Evolutionary conservation across 139 green algal species (phyloP).

Genomic region (Chlorella sp.): DNA sequence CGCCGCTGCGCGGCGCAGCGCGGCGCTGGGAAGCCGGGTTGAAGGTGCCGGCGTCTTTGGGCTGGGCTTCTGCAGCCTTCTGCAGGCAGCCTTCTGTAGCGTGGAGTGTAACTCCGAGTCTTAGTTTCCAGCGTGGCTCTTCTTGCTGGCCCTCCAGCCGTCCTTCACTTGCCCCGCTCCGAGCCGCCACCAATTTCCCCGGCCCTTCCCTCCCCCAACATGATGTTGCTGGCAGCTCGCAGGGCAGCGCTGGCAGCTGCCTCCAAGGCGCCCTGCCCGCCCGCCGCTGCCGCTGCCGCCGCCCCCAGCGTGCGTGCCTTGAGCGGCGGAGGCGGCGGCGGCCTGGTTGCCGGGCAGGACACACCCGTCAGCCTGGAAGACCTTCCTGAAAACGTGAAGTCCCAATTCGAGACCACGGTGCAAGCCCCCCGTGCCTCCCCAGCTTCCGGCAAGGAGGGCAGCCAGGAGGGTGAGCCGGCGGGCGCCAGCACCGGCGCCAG

Average conservation of each 20-base stretch:
- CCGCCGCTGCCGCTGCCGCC: background rate
- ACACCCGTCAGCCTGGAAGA: background rate
- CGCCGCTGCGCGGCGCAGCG: no score
- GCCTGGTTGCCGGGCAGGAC: conserved; percentile 3
- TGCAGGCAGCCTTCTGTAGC: no score
- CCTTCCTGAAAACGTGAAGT: background rate
- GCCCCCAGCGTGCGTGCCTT: background rate
- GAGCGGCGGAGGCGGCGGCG: background rate
- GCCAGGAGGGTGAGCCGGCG: no score
- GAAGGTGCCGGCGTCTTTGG: no score
- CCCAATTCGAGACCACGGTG: background rate
- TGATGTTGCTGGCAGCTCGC: background rate
- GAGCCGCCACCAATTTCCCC: background rate
- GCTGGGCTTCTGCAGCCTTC: no score
- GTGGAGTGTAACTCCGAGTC: no score
- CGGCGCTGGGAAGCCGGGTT: no score
- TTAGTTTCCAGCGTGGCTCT: no score
- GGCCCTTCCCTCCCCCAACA: background rate
- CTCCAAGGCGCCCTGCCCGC: background rate
- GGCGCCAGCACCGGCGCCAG: no score
- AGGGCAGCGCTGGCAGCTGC: background rate
- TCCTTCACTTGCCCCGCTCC: background rate
- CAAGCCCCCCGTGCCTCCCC: background rate
- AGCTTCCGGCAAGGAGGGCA: background rate
- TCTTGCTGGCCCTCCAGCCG: no score